Base-by-base conservation (phyloP, 164 flowering plant species). In the Euptelea pleiosperma region DNA sequence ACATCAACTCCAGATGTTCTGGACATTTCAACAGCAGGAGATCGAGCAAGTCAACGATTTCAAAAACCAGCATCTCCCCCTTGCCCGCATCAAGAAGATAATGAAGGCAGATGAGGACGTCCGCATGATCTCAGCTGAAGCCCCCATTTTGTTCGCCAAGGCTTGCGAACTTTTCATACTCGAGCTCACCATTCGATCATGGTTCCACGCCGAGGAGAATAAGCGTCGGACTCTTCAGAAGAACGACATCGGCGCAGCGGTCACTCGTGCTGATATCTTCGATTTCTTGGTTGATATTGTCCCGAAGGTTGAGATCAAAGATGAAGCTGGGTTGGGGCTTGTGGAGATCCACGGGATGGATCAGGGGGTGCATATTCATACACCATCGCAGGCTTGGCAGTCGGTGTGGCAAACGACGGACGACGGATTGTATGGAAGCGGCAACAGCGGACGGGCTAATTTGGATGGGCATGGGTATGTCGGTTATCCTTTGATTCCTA, bases 91-190 rank as follows among this genome's bases (percentile, higher is more conserved):
- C 73, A 89, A 89, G 86, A 89, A 89, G 77, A 89, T 89, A 70
- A 89, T 89, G 97, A 89, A 89, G 55, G 97, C 97, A 8, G 97
- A 89, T 49, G 97, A 89, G 57, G 97, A 89, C 56, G 97, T 86
- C 15, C 81, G 97, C 55, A 89, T 87, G 97, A 89, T 87, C 62
- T 85, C 91, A 8, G 94, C 97, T 11, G 97, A 87, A 60, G 89
- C 97, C 6, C 91, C 97, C 2, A 73, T 89, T 35, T 69, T 87
- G n/a, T 84, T 89, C 67, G 86, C 97, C 57, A 87, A 85, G 70
- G 94, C 97, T 19, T 89, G 97, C 67, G 94, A 89, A 82, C 82
- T 89, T 53, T 89, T 89, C 83, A 83, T 89, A 34, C 81, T 89
- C 40, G 93, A 89, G 64, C 79, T 89, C 62, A 89, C 96, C 1